These are phyloP conservation scores for Wickerhamomyces subpelliculosus DNA, from an alignment of 805 yeast species.

Conservation along the genomic window DNA sequence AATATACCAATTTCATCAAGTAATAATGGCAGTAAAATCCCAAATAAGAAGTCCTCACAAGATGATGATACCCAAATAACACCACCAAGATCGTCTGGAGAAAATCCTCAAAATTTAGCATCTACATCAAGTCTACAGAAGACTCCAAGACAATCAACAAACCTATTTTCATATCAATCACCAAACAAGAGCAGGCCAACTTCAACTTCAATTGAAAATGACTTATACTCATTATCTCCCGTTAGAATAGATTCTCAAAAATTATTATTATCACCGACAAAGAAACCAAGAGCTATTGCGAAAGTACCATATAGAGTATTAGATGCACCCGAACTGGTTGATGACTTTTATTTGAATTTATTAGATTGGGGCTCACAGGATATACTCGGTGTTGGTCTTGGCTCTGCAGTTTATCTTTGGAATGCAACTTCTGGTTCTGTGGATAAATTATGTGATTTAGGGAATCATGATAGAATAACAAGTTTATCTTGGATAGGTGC, in stretches of 20 bases:
- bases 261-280: conserved; percentile 73
- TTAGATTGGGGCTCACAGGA: conserved; percentile 96
- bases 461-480: conserved; percentile 63
- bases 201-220: conserved; percentile 56
- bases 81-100: conserved; percentile 25
- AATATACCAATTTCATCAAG: conserved; percentile 44
- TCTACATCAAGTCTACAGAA: conserved; percentile 17
- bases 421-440: conserved; percentile 83
- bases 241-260: conserved; percentile 85
- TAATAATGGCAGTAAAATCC: conserved; percentile 21
- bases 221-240: conserved; percentile 75
- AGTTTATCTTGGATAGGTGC: conserved; percentile 90
- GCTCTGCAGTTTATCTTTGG: conserved; percentile 84
- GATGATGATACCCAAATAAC: conserved; percentile 22
- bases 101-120: conserved; percentile 5
- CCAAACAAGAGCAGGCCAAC: conserved; percentile 59
- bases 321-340: conserved; percentile 93
- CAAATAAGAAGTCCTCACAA: too few species aligned
- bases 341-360: conserved; percentile 85
- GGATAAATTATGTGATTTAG: conserved; percentile 69
- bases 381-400: conserved; percentile 83
- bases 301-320: conserved; percentile 88
- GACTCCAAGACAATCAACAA: conserved; percentile 37
- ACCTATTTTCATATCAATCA: conserved; percentile 68
- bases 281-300: conserved; percentile 68